These are phyloP conservation scores for Termitomyces sp. DNA, from an alignment of 768 basidiomycete genomes.

Conservation along the genomic window DNA sequence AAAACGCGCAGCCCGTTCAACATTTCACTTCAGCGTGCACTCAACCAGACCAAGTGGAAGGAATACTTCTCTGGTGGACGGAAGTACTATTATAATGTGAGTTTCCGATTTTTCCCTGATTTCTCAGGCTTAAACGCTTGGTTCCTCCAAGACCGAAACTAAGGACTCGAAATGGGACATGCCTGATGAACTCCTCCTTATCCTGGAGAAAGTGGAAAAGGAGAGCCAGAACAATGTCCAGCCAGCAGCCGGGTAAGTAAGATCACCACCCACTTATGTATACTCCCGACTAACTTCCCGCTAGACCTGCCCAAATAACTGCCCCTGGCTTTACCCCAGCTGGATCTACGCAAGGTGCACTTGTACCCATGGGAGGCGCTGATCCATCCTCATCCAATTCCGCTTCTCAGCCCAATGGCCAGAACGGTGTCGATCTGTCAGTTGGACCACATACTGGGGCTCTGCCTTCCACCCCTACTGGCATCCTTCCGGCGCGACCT, in stretches of 20 bases:
- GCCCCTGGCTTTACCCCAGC: constrained; percentile 44
- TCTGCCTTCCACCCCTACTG: constrained; percentile 59
- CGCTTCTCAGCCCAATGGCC: constrained; percentile 47
- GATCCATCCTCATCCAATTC: constrained; percentile 48
- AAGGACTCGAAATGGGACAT: constrained; percentile 99
- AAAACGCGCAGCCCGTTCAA: constrained; percentile 13
- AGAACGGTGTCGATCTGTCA: constrained; percentile 48
- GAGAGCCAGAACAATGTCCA: constrained; percentile 47
- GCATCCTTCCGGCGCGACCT: constrained; percentile 69
- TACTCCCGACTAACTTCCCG: constrained; percentile 5
- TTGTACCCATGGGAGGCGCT: constrained; percentile 51
- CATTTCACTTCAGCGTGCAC: constrained; percentile 61
- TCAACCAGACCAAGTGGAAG: constrained; percentile 91
- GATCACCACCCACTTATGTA: constrained; percentile 5
- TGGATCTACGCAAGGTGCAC: constrained; percentile 52
- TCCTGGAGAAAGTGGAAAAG: constrained; percentile 84
- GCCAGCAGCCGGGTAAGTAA: constrained; percentile 33
- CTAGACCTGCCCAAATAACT: constrained; percentile 32
- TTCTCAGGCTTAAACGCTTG: constrained; percentile 5
- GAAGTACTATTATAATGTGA: constrained; percentile 88
- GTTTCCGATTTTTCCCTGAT: constrained; percentile 18
- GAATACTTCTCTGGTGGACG: constrained; percentile 92
- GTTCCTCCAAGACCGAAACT: constrained; percentile 60
- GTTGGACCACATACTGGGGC: constrained; percentile 51
- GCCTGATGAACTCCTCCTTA: constrained; percentile 86